Conservation (phyloP, 2,329 filamentous ascomycete genomes). For the Fusarium poae region DNA sequence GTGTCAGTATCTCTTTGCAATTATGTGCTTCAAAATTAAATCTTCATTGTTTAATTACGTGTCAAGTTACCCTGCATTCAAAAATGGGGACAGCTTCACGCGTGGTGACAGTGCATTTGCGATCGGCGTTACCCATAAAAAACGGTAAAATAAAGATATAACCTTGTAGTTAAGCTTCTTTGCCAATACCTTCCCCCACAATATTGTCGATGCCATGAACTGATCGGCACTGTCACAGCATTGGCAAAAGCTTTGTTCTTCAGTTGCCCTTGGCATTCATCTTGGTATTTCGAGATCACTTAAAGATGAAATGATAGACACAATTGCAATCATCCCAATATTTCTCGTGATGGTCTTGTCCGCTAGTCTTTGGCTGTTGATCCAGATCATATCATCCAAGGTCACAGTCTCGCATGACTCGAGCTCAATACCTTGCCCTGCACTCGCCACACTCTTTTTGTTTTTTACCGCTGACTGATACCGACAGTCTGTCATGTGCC, state of each 20-base stretch:
- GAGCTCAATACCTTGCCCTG: neutral
- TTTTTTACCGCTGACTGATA: neutral
- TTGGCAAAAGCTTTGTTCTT: constrained; percentile 5
- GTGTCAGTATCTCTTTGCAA: neutral
- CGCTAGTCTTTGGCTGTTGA: neutral
- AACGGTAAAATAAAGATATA: neutral
- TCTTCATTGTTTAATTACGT: neutral
- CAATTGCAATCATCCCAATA: accelerated
- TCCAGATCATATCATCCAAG: neutral
- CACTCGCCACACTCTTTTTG: neutral
- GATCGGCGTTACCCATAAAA: constrained; percentile 4
- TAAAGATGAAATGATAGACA: too few species aligned
- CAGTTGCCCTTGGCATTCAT: neutral
- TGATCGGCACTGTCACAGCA: neutral
- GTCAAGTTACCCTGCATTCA: neutral
- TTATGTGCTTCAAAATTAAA: neutral
- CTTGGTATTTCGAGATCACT: neutral
- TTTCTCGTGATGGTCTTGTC: accelerated
- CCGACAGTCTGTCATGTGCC: neutral
- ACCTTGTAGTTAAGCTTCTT: neutral
- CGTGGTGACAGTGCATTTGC: neutral
- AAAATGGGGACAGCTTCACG: accelerated
- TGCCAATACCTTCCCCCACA: neutral
- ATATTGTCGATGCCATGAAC: neutral
- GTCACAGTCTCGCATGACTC: neutral